These are phyloP conservation scores for Colletotrichum plurivorum DNA, from an alignment of 2,329 filamentous ascomycete species.

Conservation along the genomic window DNA sequence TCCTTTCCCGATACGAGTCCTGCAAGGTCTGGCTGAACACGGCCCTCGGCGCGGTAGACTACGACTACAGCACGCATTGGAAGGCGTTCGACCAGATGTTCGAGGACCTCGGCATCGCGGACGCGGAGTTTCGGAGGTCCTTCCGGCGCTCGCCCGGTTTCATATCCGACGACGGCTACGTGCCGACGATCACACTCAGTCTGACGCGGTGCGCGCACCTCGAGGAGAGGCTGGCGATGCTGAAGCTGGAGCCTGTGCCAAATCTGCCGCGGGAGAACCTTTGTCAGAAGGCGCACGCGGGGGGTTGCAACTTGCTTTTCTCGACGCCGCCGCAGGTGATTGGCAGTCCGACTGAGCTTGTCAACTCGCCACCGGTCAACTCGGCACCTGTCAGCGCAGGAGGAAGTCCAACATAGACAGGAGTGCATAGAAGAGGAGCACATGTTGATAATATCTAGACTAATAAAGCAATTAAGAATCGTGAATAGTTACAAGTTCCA, in stretches of 20 bases:
- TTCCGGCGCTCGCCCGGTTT: neutral
- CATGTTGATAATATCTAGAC: too few species aligned
- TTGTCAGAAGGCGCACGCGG: slow-evolving; percentile 5
- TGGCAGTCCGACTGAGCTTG: neutral
- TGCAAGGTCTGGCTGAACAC: slow-evolving; percentile 23
- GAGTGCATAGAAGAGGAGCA: neutral
- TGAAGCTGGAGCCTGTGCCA: slow-evolving; percentile 13
- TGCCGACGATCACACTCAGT: slow-evolving; percentile 13
- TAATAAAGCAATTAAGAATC: too few species aligned
- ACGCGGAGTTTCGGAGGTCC: neutral
- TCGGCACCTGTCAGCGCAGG: neutral
- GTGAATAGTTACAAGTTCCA: too few species aligned
- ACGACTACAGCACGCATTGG: slow-evolving; percentile 1
- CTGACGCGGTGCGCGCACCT: slow-evolving; percentile 16
- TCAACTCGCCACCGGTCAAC: neutral
- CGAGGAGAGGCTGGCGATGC: neutral
- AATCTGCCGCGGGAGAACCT: slow-evolving; percentile 12
- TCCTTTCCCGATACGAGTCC: slow-evolving; percentile 2
- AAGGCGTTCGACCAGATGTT: neutral
- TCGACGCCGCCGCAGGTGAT: neutral
- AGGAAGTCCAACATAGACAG: neutral
- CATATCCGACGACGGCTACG: slow-evolving; percentile 12
- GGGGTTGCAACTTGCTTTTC: neutral
- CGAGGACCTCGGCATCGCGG: neutral
- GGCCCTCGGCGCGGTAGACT: neutral